Conservation (phyloP, 2,329 filamentous ascomycete species). For the Bipolaris cookei region DNA sequence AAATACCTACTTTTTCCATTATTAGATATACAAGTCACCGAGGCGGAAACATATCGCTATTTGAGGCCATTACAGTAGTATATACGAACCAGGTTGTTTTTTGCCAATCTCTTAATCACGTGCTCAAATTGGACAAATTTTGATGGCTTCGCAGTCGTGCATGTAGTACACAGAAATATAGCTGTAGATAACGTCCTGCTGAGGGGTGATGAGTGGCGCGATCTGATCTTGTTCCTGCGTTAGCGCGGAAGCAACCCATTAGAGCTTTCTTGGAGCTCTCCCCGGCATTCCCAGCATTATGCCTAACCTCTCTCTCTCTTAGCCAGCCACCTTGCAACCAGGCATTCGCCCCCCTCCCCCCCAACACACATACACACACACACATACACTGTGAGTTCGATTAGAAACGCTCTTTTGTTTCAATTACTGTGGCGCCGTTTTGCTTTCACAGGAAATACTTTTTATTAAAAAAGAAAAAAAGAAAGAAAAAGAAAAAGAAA, state of each 20-base stretch:
- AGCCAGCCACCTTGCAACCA: background rate
- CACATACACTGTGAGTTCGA: background rate
- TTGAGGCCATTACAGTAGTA: background rate
- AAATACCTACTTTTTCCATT: background rate
- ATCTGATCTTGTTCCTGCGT: constrained; percentile 13
- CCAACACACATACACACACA: too few relatives aligned
- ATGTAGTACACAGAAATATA: background rate
- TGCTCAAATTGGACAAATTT: too few relatives aligned
- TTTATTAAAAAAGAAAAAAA: too few relatives aligned
- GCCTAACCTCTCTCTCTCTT: background rate
- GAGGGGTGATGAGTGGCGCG: too few relatives aligned
- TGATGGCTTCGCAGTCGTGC: too few relatives aligned
- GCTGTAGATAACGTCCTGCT: background rate
- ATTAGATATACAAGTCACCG: background rate
- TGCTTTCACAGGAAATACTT: too few relatives aligned
- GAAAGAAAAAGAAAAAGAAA: too few relatives aligned
- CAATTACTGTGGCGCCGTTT: too few relatives aligned
- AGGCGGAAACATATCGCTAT: background rate
- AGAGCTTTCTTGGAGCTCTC: constrained; percentile 2
- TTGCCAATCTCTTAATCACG: too few relatives aligned
- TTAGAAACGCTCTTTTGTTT: too few relatives aligned
- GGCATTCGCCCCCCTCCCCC: background rate
- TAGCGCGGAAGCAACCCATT: constrained; percentile 12
- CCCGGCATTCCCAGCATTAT: constrained; percentile 2
- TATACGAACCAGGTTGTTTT: background rate